Percentiles rank a stretch among this genome's conserved stretches.
Conservation (phyloP, 208 protist species). For the Crithidia mellificae region DNA sequence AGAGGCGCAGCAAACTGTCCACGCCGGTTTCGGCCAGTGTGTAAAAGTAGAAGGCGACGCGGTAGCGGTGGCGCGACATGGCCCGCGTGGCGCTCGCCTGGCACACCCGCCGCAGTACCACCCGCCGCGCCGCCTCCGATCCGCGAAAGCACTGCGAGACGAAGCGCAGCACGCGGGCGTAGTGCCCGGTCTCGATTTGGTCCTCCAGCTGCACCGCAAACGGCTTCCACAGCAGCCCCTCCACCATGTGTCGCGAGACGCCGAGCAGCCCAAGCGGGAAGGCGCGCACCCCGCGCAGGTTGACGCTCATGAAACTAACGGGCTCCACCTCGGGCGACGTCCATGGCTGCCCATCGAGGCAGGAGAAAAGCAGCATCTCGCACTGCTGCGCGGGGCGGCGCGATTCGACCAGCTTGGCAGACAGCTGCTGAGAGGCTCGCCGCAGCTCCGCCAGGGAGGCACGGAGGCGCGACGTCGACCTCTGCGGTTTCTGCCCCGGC, state of each 20-base stretch:
- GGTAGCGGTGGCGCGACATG: slow-evolving; percentile 22
- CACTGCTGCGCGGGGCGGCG: slow-evolving; percentile 7
- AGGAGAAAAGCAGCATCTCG: slow-evolving; percentile 20
- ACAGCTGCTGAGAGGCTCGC: slow-evolving; percentile 12
- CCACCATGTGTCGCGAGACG: slow-evolving; percentile 25
- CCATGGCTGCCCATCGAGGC: slow-evolving; percentile 16
- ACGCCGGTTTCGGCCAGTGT: neutral
- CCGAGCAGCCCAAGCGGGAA: slow-evolving; percentile 24
- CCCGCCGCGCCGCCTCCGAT: slow-evolving; percentile 5
- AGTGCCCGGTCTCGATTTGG: slow-evolving; percentile 17
- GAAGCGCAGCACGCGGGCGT: slow-evolving; percentile 22
- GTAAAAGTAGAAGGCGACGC: slow-evolving; percentile 25
- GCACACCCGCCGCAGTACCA: slow-evolving; percentile 18
- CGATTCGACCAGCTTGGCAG: slow-evolving; percentile 1
- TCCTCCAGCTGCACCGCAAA: slow-evolving; percentile 24
- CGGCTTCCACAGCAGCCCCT: slow-evolving; percentile 29
- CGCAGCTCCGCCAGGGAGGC: slow-evolving; percentile 7
- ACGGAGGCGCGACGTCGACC: slow-evolving; percentile 3
- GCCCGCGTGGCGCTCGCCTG: slow-evolving; percentile 18
- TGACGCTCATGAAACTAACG: slow-evolving; percentile 15
- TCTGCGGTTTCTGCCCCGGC: neutral
- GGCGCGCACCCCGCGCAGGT: slow-evolving; percentile 5
- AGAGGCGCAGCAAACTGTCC: slow-evolving; percentile 17
- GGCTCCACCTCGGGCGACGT: slow-evolving; percentile 9
- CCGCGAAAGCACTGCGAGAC: slow-evolving; percentile 25